Evolutionary conservation across 352 stramenopile species (phyloP).

Genomic region (Phytopythium delawarense): DNA sequence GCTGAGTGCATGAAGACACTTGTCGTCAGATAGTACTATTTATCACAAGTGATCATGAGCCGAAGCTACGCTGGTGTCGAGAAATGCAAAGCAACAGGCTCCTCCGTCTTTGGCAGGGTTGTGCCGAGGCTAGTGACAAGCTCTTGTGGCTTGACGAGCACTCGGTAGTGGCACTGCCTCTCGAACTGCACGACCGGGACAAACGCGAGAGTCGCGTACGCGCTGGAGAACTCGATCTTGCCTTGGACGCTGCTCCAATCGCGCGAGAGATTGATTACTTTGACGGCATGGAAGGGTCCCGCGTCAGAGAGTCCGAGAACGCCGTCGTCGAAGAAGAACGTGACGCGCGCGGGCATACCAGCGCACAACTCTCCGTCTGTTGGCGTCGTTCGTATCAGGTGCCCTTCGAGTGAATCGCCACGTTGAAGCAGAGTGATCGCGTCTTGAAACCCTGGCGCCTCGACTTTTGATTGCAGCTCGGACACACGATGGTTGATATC

Average conservation of each 20-base stretch:
- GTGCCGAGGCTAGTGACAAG: constrained; percentile 22
- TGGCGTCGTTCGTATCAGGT: constrained; percentile 14
- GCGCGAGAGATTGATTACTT: constrained; percentile 20
- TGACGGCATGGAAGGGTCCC: constrained; percentile 20
- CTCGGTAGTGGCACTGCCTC: constrained; percentile 17
- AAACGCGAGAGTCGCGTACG: constrained; percentile 13
- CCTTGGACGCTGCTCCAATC: constrained; percentile 19
- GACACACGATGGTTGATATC: background rate
- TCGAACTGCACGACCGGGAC: constrained; percentile 19
- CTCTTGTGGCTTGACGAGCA: constrained; percentile 20
- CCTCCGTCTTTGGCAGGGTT: constrained; percentile 14
- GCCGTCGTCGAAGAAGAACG: constrained; percentile 19
- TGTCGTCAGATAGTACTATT: too few species aligned
- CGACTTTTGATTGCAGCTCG: background rate
- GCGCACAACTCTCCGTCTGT: constrained; percentile 13
- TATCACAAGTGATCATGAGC: constrained; percentile 1
- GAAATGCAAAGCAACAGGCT: constrained; percentile 18
- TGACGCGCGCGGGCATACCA: constrained; percentile 11
- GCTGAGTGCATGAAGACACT: constrained; percentile 10
- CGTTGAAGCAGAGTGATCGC: background rate
- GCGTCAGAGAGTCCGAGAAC: constrained; percentile 17
- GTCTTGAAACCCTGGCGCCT: background rate
- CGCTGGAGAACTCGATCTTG: constrained; percentile 17
- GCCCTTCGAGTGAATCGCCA: constrained; percentile 5
- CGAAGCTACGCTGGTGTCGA: constrained; percentile 13